A percentile compares a stretch with the other conserved stretches of the same genome.
phyloP scores from a whole-genome alignment of 2,329 filamentous ascomycete species.

The Thelonectria discophora region DNA sequence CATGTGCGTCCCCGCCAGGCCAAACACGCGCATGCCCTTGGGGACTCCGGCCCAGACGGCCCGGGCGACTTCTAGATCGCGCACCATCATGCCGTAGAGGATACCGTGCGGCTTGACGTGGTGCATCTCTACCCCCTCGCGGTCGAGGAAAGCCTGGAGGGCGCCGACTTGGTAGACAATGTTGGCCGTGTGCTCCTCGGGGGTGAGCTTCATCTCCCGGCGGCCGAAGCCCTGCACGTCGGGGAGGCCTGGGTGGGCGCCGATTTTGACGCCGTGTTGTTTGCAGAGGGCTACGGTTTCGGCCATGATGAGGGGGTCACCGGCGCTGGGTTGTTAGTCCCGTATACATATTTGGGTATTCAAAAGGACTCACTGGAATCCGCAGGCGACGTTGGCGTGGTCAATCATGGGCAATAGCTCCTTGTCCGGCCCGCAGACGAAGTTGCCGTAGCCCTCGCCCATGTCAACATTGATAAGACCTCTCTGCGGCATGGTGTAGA shows the following conservation, averaged over 20 bases:
- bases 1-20: constrained; percentile 40
- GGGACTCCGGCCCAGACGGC: constrained; percentile 41
- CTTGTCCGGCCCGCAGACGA: constrained; percentile 61
- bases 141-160: constrained; percentile 25
- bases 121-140: constrained; percentile 30
- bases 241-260: constrained; percentile 30
- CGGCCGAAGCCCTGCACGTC: constrained; percentile 33
- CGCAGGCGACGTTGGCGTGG: constrained; percentile 68
- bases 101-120: constrained; percentile 38
- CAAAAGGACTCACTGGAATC: constrained; percentile 54
- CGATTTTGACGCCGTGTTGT: constrained; percentile 26
- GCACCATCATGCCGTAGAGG: constrained; percentile 43
- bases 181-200: constrained; percentile 30
- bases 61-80: constrained; percentile 36
- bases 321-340: constrained; percentile 12
- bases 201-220: constrained; percentile 31
- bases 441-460: constrained; percentile 58
- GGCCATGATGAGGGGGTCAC: constrained; percentile 32
- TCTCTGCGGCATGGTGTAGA: constrained; percentile 20
- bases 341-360: too few relatives aligned
- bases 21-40: constrained; percentile 38
- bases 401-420: constrained; percentile 68
- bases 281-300: constrained; percentile 30
- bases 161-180: constrained; percentile 32
- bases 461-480: constrained; percentile 54